phyloP scores from a whole-genome alignment of 139 green algal species.

The Tetraselmis striata region DNA sequence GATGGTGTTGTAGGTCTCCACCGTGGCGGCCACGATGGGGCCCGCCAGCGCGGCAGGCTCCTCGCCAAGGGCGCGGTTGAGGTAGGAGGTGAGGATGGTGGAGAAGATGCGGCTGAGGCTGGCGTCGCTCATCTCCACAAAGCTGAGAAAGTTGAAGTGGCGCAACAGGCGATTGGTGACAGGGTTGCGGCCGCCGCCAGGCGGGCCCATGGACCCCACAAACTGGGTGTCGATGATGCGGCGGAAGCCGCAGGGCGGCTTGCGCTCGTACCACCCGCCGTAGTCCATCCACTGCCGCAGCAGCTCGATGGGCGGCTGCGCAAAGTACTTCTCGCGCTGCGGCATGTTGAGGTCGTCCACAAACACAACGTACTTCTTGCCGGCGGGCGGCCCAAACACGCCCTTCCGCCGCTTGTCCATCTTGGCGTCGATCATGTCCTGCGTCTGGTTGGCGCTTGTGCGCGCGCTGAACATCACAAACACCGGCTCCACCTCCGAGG shows the following conservation, averaged over 20 bases:
- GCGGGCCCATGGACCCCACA: slow-evolving; percentile 36
- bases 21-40: slow-evolving; percentile 38
- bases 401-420: slow-evolving; percentile 43
- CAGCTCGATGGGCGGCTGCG: slow-evolving; percentile 43
- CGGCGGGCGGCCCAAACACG: slow-evolving; percentile 31
- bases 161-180: slow-evolving; percentile 32
- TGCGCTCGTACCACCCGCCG: slow-evolving; percentile 38
- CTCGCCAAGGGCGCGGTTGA: slow-evolving; percentile 21
- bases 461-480: slow-evolving; percentile 76
- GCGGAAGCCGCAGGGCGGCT: slow-evolving; percentile 45
- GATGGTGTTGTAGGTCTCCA: slow-evolving; percentile 63
- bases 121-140: slow-evolving; percentile 58
- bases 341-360: slow-evolving; percentile 48
- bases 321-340: slow-evolving; percentile 43
- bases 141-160: slow-evolving; percentile 48
- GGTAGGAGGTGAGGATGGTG: slow-evolving; percentile 55
- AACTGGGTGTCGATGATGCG: slow-evolving; percentile 60
- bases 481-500: slow-evolving; percentile 45
- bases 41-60: slow-evolving; percentile 26
- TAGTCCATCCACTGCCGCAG: slow-evolving; percentile 49
- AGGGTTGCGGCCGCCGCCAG: slow-evolving; percentile 35
- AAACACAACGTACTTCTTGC: slow-evolving; percentile 29
- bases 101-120: slow-evolving; percentile 55
- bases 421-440: slow-evolving; percentile 54
- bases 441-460: slow-evolving; percentile 72